Evolutionary conservation across 108 stramenopile species (phyloP), one percentile per base, ranked within the genome.

Genomic region (Nannochloropsis oceanica): DNA sequence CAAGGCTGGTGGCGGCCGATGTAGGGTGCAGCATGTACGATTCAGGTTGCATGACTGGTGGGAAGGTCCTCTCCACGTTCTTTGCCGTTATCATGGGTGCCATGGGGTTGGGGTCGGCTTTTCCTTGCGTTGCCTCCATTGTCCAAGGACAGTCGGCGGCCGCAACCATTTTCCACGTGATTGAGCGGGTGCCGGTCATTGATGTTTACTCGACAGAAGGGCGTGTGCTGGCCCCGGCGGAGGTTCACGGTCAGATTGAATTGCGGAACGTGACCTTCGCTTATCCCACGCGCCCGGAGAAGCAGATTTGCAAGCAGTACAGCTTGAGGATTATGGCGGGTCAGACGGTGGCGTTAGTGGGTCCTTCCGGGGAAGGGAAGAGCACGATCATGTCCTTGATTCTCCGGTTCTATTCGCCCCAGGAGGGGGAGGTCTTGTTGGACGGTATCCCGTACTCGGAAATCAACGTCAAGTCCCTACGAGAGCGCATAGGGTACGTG

Each of bases 391-490:
- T 97, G 27, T 91, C 92, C 43, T 91, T 99, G 13, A 59, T 99
- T 20, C 93, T 96, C 87, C 93, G 98, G 42, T 97, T 97, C 87
- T 99, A 99, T 87, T 96, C 97, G 86, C 93, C 94, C 0, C 2
- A 25, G 18, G 82, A 82, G 25, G 96, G 96, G 0, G 81, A 34
- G 0, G 89, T 98, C 13, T 80, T 44, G 12, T 73, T 98, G 18
- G 96, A 99, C 80, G 98, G 95, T 73, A 86, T 84, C 13, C 91
- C 97, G 84, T 80, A 97, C 27, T 87, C 86, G 25, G 91, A 93
- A 34, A 46, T 96, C 81, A 96, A 97, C 86, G 93, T 96, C n/a
- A 82, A 85, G 18, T 89, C 92, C 46, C 90, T 97, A 7, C 92
- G 98, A 9, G 46, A 81, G 12, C 83, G 92, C 46, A 93, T 97